Conservation (phyloP, 345 rosid genomes). For the Dipteronia sinensis region DNA sequence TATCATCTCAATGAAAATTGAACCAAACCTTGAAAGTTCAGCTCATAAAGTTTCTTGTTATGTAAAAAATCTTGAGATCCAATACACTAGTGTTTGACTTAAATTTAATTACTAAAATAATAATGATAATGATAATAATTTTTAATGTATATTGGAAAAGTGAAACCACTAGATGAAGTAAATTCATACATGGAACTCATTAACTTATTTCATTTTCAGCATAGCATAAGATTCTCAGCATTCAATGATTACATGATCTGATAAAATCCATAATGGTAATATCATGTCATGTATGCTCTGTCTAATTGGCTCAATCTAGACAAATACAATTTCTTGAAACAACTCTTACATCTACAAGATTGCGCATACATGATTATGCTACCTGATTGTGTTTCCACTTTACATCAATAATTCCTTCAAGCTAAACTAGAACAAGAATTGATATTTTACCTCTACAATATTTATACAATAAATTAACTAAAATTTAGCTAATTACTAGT, state of each 20-base stretch:
- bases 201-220: constrained; percentile 13
- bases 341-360: no score
- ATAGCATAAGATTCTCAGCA: constrained; percentile 20
- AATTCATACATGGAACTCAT: constrained; percentile 1
- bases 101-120: no score
- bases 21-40: no score
- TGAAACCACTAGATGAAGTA: constrained; percentile 13
- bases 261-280: no score
- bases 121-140: no score
- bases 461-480: not conserved
- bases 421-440: not conserved
- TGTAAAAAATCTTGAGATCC: not conserved
- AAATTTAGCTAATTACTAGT: not conserved
- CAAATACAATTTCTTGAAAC: not conserved
- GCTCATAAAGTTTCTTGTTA: no score
- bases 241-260: no score
- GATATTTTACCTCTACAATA: not conserved
- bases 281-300: no score
- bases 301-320: not conserved
- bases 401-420: not conserved
- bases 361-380: not conserved
- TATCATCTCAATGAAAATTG: no score
- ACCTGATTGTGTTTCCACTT: not conserved
- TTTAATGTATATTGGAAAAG: not conserved
- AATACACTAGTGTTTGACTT: not conserved